A percentile compares a stretch with the other conserved stretches of the same genome.
These are phyloP conservation scores for Lachnellula hyalina DNA, from an alignment of 2,329 filamentous ascomycete genomes.

Conservation along the genomic window DNA sequence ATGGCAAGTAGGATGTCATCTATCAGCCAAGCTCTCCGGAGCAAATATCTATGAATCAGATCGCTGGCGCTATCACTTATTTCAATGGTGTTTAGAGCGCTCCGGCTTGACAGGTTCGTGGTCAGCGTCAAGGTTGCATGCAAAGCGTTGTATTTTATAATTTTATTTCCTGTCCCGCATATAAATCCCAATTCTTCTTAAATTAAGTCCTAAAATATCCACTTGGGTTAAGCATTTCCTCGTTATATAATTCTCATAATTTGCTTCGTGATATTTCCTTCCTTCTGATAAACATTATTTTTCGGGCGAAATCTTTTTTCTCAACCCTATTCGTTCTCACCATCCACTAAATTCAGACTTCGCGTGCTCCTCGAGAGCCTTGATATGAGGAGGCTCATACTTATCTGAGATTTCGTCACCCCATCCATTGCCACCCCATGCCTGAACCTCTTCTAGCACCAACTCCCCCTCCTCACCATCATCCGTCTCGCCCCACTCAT, in stretches of 20 bases:
- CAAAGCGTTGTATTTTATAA: no score
- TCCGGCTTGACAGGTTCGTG: no score
- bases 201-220: no score
- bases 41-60: conserved; percentile 43
- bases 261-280: neutral
- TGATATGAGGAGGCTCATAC: conserved; percentile 18
- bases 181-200: no score
- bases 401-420: neutral
- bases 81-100: no score
- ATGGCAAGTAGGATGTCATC: conserved; percentile 61
- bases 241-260: neutral
- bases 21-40: conserved; percentile 60
- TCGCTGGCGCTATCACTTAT: neutral
- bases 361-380: conserved; percentile 14
- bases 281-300: neutral
- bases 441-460: conserved; percentile 5
- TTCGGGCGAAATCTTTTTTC: neutral
- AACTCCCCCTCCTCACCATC: neutral
- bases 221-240: no score
- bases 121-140: no score
- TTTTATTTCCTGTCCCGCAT: no score
- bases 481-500: neutral
- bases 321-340: neutral
- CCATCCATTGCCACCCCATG: neutral
- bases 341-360: conserved; percentile 5